These are phyloP conservation scores for Hevea brasiliensis DNA, from an alignment of 345 rosid species.

Conservation along the genomic window DNA sequence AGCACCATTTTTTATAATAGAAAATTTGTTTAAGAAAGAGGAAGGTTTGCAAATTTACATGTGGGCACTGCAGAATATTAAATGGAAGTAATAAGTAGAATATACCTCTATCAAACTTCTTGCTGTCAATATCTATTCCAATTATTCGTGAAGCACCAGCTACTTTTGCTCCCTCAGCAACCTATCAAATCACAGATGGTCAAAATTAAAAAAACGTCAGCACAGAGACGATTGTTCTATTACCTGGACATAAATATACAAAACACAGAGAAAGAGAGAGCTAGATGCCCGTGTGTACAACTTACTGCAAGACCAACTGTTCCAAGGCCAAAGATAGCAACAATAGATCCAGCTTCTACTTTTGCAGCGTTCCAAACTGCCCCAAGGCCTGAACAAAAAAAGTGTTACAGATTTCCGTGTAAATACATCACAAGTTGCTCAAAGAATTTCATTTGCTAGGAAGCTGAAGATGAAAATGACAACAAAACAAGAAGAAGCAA, in stretches of 20 bases:
- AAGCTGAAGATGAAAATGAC: background rate
- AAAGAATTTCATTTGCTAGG: background rate
- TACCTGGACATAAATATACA: background rate
- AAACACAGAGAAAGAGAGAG: background rate
- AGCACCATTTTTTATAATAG: background rate
- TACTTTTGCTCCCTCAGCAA: slow-evolving; percentile 98
- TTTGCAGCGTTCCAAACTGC: slow-evolving; percentile 99
- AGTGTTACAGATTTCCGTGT: background rate
- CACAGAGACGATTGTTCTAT: background rate
- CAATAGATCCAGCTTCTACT: slow-evolving; percentile 89
- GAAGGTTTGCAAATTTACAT: background rate
- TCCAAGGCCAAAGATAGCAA: slow-evolving; percentile 96
- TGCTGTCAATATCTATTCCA: slow-evolving; percentile 89
- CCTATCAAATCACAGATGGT: slow-evolving; percentile 39
- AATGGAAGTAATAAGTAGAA: background rate
- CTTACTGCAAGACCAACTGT: slow-evolving; percentile 99
- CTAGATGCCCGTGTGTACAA: slow-evolving; percentile 9
- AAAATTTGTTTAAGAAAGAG: background rate
- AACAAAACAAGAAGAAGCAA: background rate
- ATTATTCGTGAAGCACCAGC: slow-evolving; percentile 96
- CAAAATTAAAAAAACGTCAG: background rate
- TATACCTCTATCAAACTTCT: slow-evolving; percentile 69
- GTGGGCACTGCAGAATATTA: background rate
- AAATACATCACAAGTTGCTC: background rate
- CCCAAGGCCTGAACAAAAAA: slow-evolving; percentile 64